Evolutionary conservation across 108 stramenopile species (phyloP).

Genomic region (Nitzschia palea): DNA sequence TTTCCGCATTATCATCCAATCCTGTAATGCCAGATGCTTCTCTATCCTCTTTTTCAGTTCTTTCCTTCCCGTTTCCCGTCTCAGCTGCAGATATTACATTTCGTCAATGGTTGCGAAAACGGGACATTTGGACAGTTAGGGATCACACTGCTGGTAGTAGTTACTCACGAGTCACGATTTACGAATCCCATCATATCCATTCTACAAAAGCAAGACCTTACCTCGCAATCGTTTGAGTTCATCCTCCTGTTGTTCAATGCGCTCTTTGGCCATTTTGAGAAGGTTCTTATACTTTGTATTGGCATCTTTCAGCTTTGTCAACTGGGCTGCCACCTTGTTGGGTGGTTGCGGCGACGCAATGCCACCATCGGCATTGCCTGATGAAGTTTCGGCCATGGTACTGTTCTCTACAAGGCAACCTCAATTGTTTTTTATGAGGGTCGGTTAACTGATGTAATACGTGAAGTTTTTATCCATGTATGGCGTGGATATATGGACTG

Average conservation of each 20-base stretch:
- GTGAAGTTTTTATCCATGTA: too few species aligned
- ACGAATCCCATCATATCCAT: too few species aligned
- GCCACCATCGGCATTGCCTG: conserved; percentile 3
- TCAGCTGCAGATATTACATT: background rate
- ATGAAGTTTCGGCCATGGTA: background rate
- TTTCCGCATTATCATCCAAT: conserved; percentile 4
- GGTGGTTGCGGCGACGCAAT: background rate
- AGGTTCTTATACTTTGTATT: conserved; percentile 87
- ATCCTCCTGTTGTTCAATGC: conserved; percentile 82
- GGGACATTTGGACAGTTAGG: too few species aligned
- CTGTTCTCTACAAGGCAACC: too few species aligned
- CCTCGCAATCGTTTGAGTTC: conserved; percentile 51
- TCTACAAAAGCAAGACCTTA: too few species aligned
- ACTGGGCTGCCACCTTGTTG: conserved; percentile 41
- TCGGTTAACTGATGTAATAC: background rate
- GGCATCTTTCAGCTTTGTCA: conserved; percentile 77
- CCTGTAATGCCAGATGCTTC: conserved; percentile 7
- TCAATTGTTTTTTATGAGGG: too few species aligned
- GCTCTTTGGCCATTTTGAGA: conserved; percentile 86
- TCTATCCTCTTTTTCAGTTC: background rate
- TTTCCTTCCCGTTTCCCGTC: background rate
- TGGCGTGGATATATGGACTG: too few species aligned
- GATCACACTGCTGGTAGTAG: too few species aligned
- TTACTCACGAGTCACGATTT: too few species aligned
- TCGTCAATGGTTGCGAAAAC: too few species aligned